Conservation (phyloP, 148 eudicot genomes). For the Amaranthus palmeri region DNA sequence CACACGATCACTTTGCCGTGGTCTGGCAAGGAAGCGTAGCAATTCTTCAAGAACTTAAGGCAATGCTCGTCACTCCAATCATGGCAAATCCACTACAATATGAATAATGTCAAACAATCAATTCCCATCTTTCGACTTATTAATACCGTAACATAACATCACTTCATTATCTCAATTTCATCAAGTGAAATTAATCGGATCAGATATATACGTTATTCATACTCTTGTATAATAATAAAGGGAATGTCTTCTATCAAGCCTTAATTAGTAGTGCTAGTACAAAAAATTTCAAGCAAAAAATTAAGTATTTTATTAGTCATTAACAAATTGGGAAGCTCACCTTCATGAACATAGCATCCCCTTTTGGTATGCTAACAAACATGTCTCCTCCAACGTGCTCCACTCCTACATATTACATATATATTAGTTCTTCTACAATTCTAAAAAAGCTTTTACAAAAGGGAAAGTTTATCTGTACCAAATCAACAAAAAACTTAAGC, state of each 20-base stretch:
- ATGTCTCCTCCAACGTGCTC: constrained; percentile 93
- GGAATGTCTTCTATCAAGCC: too few relatives aligned
- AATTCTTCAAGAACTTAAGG: constrained; percentile 16
- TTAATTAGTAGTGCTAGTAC: too few relatives aligned
- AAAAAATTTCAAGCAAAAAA: too few relatives aligned
- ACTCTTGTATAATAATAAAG: too few relatives aligned
- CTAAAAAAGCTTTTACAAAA: too few relatives aligned
- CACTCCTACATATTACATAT: constrained; percentile 38
- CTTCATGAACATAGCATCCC: constrained; percentile 93
- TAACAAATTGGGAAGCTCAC: too few relatives aligned
- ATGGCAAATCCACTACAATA: constrained; percentile 22
- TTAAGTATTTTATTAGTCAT: too few relatives aligned
- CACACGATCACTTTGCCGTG: constrained; percentile 24
- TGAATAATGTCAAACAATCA: neutral
- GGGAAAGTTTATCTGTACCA: too few relatives aligned
- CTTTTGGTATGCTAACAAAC: constrained; percentile 82
- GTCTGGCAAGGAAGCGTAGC: constrained; percentile 11
- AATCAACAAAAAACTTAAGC: too few relatives aligned
- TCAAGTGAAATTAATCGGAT: too few relatives aligned
- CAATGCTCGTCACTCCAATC: constrained; percentile 20
- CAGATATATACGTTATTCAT: too few relatives aligned
- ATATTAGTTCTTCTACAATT: neutral
- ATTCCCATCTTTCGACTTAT: neutral
- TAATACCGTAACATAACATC: neutral
- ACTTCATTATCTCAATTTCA: too few relatives aligned